Evolutionary conservation across 345 rosid genomes (phyloP).

Genomic region (Salix suchowensis): DNA sequence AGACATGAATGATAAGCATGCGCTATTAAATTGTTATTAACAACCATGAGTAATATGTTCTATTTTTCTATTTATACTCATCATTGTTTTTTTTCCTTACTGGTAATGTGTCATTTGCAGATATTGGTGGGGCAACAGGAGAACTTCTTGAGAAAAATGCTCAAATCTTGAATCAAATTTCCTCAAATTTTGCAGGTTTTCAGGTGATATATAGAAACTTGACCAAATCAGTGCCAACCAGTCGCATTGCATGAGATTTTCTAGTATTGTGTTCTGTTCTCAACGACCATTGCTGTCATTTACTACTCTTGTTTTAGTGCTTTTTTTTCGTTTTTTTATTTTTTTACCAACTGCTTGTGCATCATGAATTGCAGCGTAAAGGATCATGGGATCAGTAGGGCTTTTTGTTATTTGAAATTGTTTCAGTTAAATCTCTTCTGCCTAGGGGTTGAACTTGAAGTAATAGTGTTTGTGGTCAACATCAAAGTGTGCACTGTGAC

Average conservation of each 20-base stretch:
- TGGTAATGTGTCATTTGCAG: slow-evolving; percentile 33
- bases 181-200: slow-evolving; percentile 58
- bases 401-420: neutral
- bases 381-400: no score
- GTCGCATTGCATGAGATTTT: neutral
- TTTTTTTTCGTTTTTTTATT: neutral
- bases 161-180: slow-evolving; percentile 65
- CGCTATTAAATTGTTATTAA: neutral
- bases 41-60: neutral
- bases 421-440: neutral
- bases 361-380: neutral
- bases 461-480: neutral
- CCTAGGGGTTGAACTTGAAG: neutral
- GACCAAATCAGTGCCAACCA: neutral
- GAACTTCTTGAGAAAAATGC: slow-evolving; percentile 75
- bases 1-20: neutral
- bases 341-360: neutral
- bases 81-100: neutral
- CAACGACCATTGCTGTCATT: neutral
- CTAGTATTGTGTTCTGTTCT: neutral
- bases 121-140: slow-evolving; percentile 66
- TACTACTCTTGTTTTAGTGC: neutral
- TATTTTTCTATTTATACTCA: neutral
- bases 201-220: slow-evolving; percentile 42
- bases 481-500: no score